Evolutionary conservation across 2,329 filamentous ascomycete species (phyloP).

Genomic region (Trichoderma cornu-damae): DNA sequence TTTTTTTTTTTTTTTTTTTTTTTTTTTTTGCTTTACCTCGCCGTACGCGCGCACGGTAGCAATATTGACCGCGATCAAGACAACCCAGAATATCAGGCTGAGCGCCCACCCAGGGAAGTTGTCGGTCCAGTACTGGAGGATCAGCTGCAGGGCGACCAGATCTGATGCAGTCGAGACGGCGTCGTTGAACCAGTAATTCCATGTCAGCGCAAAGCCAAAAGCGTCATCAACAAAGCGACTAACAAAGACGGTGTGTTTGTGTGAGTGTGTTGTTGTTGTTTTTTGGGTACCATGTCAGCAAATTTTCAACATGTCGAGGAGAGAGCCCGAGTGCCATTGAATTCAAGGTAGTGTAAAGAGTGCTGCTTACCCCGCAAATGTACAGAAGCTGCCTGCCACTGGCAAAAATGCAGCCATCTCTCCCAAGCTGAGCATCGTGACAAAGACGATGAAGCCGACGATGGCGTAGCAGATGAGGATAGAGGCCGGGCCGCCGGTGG

Average conservation of each 20-base stretch:
- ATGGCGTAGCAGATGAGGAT: conserved; percentile 54
- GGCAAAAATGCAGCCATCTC: conserved; percentile 54
- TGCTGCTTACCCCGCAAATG: conserved; percentile 36
- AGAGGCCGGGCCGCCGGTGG: conserved; percentile 55
- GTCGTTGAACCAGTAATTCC: conserved; percentile 64
- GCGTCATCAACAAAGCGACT: conserved; percentile 49
- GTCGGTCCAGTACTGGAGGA: conserved; percentile 58
- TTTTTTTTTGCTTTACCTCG: conserved; percentile 25
- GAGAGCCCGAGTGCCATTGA: too few species aligned
- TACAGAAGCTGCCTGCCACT: conserved; percentile 53
- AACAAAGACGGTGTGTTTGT: conserved; percentile 12
- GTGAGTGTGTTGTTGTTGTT: too few species aligned
- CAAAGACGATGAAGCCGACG: conserved; percentile 52
- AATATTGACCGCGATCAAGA: conserved; percentile 44
- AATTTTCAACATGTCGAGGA: not conserved
- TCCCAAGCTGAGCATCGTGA: conserved; percentile 54
- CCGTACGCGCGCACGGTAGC: conserved; percentile 34
- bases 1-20: conserved; percentile 30
- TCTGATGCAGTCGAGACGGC: conserved; percentile 51
- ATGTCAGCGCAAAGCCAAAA: conserved; percentile 50
- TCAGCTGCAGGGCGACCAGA: conserved; percentile 47
- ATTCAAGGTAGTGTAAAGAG: conserved; percentile 23
- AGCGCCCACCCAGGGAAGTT: conserved; percentile 59
- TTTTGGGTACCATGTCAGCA: conserved; percentile 9
- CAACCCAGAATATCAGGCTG: conserved; percentile 55